phyloP scores from a whole-genome alignment of 2,329 filamentous ascomycete genomes.

The Ophiognomonia clavigignenti-juglandacearum region DNA sequence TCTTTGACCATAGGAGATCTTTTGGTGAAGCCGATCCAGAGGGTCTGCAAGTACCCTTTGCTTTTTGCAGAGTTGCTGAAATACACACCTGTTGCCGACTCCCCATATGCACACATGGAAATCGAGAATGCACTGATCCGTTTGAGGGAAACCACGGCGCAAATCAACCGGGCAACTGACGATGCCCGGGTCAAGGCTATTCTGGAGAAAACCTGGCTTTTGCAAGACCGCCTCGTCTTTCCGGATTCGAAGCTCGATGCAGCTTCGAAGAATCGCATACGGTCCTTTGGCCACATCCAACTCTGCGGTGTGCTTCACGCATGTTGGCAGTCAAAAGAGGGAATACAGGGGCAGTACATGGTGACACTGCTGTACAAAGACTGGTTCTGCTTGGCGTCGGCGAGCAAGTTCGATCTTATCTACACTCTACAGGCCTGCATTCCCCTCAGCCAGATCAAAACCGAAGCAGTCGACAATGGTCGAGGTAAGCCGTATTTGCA shows the following conservation, averaged over 20 bases:
- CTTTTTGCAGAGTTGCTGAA: constrained; percentile 80
- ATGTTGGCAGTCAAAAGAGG: constrained; percentile 69
- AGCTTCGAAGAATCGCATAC: constrained; percentile 61
- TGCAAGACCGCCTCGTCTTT: constrained; percentile 78
- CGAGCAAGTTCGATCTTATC: constrained; percentile 56
- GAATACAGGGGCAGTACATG: constrained; percentile 74
- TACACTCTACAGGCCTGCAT: constrained; percentile 76
- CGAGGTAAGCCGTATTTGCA: constrained; percentile 53
- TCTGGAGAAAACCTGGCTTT: constrained; percentile 76
- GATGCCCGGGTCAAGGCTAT: constrained; percentile 64
- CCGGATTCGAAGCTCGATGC: constrained; percentile 56
- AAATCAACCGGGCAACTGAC: constrained; percentile 81
- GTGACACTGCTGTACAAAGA: constrained; percentile 79
- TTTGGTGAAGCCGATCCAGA: constrained; percentile 92
- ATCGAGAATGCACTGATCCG: constrained; percentile 69
- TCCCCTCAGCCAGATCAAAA: constrained; percentile 55
- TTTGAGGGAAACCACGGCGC: constrained; percentile 68
- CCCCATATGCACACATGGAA: constrained; percentile 75
- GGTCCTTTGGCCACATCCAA: constrained; percentile 72
- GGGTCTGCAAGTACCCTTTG: constrained; percentile 85
- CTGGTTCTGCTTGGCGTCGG: constrained; percentile 70
- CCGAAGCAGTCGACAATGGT: constrained; percentile 72
- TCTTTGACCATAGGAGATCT: constrained; percentile 80
- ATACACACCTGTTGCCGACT: constrained; percentile 78
- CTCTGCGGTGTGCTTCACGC: constrained; percentile 81